These are phyloP conservation scores for Clonostachys chloroleuca DNA, from an alignment of 2,329 filamentous ascomycete genomes.

Conservation along the genomic window DNA sequence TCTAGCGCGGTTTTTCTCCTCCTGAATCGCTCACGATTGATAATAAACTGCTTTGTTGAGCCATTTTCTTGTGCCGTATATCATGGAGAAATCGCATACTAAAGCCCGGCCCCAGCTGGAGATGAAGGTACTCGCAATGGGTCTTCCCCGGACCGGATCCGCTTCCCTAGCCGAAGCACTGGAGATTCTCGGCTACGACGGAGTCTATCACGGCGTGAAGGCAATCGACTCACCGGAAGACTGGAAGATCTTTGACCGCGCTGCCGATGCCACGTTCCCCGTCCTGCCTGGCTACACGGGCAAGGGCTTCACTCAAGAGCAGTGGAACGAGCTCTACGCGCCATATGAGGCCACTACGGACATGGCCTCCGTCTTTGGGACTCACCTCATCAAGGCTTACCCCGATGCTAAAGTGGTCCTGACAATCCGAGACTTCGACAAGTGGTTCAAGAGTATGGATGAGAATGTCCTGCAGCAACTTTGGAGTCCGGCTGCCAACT, in stretches of 20 bases:
- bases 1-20: too few relatives aligned
- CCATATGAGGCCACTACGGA: slow-evolving; percentile 21
- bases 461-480: slow-evolving; percentile 17
- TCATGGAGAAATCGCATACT: too few relatives aligned
- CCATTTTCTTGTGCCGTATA: too few relatives aligned
- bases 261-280: slow-evolving; percentile 19
- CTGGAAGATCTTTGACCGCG: slow-evolving; percentile 15
- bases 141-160: slow-evolving; percentile 21
- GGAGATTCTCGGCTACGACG: slow-evolving; percentile 19
- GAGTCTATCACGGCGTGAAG: slow-evolving; percentile 22
- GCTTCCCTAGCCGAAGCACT: slow-evolving; percentile 24
- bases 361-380: slow-evolving; percentile 14
- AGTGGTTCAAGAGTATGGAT: slow-evolving; percentile 21
- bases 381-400: slow-evolving; percentile 18
- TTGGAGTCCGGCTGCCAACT: slow-evolving; percentile 7
- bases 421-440: slow-evolving; percentile 18
- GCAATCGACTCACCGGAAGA: slow-evolving; percentile 11
- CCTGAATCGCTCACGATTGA: too few relatives aligned
- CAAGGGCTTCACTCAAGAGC: background rate
- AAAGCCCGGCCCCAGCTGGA: too few relatives aligned
- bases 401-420: slow-evolving; percentile 25
- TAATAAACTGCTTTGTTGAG: too few relatives aligned
- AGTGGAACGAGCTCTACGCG: slow-evolving; percentile 25
- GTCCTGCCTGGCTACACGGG: slow-evolving; percentile 6
- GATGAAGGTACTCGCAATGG: slow-evolving; percentile 15